Base-by-base conservation (phyloP, 2,329 filamentous ascomycete species). In the Dactylellina sp. region DNA sequence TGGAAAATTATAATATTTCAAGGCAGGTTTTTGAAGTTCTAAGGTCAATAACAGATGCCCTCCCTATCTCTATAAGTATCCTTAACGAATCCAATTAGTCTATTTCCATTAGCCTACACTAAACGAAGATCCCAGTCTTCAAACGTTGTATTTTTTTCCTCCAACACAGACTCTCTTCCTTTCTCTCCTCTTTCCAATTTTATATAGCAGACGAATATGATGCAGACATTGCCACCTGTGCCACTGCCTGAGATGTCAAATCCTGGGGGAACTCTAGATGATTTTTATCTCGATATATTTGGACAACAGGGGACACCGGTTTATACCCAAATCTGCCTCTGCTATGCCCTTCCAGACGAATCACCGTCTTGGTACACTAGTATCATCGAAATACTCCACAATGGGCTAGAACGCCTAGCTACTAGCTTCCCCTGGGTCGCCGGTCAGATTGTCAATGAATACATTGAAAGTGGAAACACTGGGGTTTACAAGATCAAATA, bases 361-460 rank as follows among this genome's bases (percentile, higher is more conserved):
- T 71, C 66, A 1, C 60, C 68, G 22, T 25, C 47, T 7, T 65
- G 53, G 60, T 72, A 72, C 39, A 46, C 46, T 1, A 52, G 47
- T 16, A 65, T 72, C 47, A 42, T 61, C 32, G 53, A 64, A 47
- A 42, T 40, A 0, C 53, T 85, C 2, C 76, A 76, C 0, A 65
- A 50, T 0, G 84, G 83, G 22, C 80, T 86, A 0, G 75, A 79
- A 25, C 79, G 79, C 1, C 79, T 87, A 0, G 75, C 81, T 0
- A 53, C 76, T 0, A 78, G 40, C 37, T 85, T 86, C 46, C 84
- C 83, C 0, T 86, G 83, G 83, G 70, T 83, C 0, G 82, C 84
- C 2, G 85, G 84, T 1, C 80, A 83, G 28, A 81, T 84, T 0
- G 78, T 84, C 28, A 78, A 80, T 22, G 80, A 82, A 44, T 79